Base-by-base conservation (phyloP, 306 rosid genomes). In the Geum urbanum region DNA sequence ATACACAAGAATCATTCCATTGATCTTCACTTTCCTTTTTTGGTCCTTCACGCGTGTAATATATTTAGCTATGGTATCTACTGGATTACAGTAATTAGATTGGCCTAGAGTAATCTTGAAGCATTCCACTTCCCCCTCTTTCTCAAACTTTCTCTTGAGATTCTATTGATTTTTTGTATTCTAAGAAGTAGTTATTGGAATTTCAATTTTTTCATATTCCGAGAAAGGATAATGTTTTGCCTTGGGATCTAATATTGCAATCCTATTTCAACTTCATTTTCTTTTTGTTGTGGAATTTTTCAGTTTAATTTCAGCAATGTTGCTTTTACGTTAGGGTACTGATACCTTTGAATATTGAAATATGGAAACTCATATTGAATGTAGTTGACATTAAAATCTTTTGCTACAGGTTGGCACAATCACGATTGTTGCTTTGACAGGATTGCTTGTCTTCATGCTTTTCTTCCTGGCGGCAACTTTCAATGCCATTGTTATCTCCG, bases 381-480 rank as follows among this genome's bases (percentile, higher is more conserved):
- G 22, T 15, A 43, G 43, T 69, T 48, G 46, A 53, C 58, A 11
- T 16, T 40, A 11, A 32, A 50, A 19, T 50, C 37, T 66, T 66
- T 56, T 78, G 20, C 77, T 81, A 81, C 87, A 94, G 98, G 95
- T 85, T 78, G 98, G 98, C 69, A 67, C 80, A 2, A 72, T 90
- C 67, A 63, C 85, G 73, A 63, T 79, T 70, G 80, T 94, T 77
- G 77, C 88, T 62, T 63, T 87, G 70, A 87, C 98, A 49, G 98
- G 98, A 55, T 72, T 91, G 80, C 86, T 90, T 68, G 83, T 88
- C 74, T 94, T 94, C 73, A 73, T 66, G 86, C 87, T 94, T 77
- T 94, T 94, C 97, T 85, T 90, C 73, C 70, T 87, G 83, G 79
- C 88, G 20, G 98, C 97, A 59, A 90, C 97, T 57, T 39, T 86